phyloP scores from a whole-genome alignment of 75 land plant species.

The Azolla pinnata region DNA sequence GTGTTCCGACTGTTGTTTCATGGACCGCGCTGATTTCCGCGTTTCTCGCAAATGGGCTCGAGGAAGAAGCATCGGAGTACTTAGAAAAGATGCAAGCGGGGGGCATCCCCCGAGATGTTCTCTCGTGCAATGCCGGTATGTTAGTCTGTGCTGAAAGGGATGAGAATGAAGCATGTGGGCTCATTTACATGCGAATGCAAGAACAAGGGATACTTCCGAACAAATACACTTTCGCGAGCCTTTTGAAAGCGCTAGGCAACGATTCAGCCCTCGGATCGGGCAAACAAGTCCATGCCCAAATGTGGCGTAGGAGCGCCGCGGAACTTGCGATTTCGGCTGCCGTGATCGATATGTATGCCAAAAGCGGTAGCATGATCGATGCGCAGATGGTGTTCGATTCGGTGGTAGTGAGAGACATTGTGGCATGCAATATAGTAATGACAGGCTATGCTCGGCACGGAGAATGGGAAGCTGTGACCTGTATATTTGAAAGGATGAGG shows the following conservation, averaged over 20 bases:
- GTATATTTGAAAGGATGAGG: background rate
- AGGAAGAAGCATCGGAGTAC: constrained; percentile 23
- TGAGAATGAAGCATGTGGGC: constrained; percentile 14
- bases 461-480: background rate
- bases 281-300: background rate
- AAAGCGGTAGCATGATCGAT: background rate
- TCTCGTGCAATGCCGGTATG: constrained; percentile 30
- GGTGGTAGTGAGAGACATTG: background rate
- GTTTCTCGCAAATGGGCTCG: constrained; percentile 21
- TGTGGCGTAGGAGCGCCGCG: background rate
- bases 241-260: constrained; percentile 45
- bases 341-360: constrained; percentile 8
- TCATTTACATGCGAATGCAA: constrained; percentile 17
- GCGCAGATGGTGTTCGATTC: background rate
- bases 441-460: background rate
- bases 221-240: constrained; percentile 16
- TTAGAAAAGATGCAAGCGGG: constrained; percentile 31
- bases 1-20: constrained; percentile 14
- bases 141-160: constrained; percentile 29
- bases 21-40: constrained; percentile 39
- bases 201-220: constrained; percentile 13
- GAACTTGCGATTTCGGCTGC: constrained; percentile 35
- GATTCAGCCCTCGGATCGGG: background rate
- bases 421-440: constrained; percentile 2
- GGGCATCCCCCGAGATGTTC: constrained; percentile 20